A percentile compares a stretch with the other conserved stretches of the same genome.
Evolutionary conservation across 225 moss, liverwort and hornwort species (phyloP).

Genomic region (Climacium dendroides): DNA sequence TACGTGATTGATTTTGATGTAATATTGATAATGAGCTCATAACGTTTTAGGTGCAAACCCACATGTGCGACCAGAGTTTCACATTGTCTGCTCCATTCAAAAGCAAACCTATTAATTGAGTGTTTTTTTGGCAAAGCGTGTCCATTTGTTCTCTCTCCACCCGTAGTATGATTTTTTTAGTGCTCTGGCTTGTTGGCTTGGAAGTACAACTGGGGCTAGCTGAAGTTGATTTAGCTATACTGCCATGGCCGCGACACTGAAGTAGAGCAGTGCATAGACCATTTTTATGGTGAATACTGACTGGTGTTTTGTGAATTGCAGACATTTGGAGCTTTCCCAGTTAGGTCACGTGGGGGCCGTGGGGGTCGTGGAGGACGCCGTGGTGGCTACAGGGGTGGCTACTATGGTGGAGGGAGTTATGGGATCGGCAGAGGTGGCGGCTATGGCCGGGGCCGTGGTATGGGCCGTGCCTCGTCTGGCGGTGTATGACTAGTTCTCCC

Average conservation of each 20-base stretch:
- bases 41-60: neutral
- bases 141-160: neutral
- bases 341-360: slow-evolving; percentile 72
- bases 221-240: neutral
- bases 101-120: neutral
- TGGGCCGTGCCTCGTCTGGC: slow-evolving; percentile 45
- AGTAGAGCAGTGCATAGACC: neutral
- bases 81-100: neutral
- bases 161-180: neutral
- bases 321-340: slow-evolving; percentile 85
- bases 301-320: neutral
- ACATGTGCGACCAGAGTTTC: neutral
- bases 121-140: neutral
- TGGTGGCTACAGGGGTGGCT: slow-evolving; percentile 60
- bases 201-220: neutral
- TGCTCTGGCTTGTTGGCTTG: neutral
- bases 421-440: slow-evolving; percentile 58
- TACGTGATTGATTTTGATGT: neutral
- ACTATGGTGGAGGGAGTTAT: slow-evolving; percentile 39
- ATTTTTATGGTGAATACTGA: neutral
- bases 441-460: slow-evolving; percentile 74
- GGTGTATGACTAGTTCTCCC: slow-evolving; percentile 2
- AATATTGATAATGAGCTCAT: neutral
- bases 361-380: slow-evolving; percentile 60
- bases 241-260: neutral